phyloP scores from a whole-genome alignment of 192 early-diverging fungal species.

The Bifiguratus adelaidae region DNA sequence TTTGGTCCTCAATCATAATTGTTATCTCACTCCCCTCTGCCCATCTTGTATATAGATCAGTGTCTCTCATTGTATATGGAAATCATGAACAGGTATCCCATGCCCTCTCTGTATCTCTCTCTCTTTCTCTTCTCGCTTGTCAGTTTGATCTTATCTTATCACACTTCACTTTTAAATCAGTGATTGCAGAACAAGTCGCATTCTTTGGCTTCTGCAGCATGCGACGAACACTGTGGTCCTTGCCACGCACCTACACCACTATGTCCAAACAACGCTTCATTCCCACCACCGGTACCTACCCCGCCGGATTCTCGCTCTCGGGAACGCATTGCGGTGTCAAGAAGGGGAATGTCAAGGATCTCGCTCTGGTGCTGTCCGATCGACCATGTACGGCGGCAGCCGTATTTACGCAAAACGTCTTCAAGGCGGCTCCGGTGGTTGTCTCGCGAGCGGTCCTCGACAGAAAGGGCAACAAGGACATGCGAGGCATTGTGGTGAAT shows the following conservation, averaged over 20 bases:
- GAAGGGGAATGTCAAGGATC: conserved; percentile 56
- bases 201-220: too few relatives aligned
- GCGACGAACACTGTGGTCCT: too few relatives aligned
- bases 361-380: conserved; percentile 70
- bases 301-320: conserved; percentile 72
- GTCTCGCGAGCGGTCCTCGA: conserved; percentile 56
- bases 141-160: too few relatives aligned
- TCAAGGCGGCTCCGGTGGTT: conserved; percentile 83
- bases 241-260: conserved; percentile 13
- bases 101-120: too few relatives aligned
- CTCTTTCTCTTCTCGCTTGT: too few relatives aligned
- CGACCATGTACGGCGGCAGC: conserved; percentile 66
- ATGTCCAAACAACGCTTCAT: conserved; percentile 48
- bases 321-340: conserved; percentile 72
- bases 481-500: conserved; percentile 61
- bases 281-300: conserved; percentile 71
- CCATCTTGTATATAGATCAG: too few relatives aligned
- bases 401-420: conserved; percentile 89
- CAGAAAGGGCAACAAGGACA: conserved; percentile 22
- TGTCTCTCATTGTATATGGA: too few relatives aligned
- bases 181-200: too few relatives aligned
- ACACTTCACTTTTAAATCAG: too few relatives aligned
- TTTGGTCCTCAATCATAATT: too few relatives aligned
- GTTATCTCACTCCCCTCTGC: too few relatives aligned
- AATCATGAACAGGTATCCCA: too few relatives aligned